Percentiles rank a stretch among this genome's conserved stretches.
phyloP scores from a whole-genome alignment of 352 stramenopile species.

The Lagenidium giganteum region DNA sequence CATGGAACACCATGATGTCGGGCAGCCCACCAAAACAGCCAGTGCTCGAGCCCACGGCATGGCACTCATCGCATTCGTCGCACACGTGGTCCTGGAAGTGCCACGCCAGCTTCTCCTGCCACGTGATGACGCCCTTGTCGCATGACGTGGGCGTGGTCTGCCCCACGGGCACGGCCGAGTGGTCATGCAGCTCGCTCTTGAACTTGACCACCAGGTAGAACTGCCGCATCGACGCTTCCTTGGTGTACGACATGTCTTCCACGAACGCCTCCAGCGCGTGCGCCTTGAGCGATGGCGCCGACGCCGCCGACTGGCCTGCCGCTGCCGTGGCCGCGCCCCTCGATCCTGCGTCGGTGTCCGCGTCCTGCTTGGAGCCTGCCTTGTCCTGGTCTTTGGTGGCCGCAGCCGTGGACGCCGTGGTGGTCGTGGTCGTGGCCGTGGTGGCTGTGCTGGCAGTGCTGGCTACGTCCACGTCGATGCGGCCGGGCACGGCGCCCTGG shows the following conservation, averaged over 20 bases:
- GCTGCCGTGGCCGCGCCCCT: not conserved
- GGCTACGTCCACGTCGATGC: slow-evolving; percentile 67
- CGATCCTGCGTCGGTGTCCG: not conserved
- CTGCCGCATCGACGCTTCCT: slow-evolving; percentile 67
- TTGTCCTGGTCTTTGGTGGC: not conserved
- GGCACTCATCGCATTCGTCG: slow-evolving; percentile 67
- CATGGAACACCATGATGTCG: slow-evolving; percentile 76
- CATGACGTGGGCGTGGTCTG: slow-evolving; percentile 65
- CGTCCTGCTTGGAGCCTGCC: not conserved
- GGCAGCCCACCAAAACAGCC: slow-evolving; percentile 71
- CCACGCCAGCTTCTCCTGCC: slow-evolving; percentile 73
- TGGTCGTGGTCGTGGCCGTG: slow-evolving; percentile 31
- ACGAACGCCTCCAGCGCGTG: slow-evolving; percentile 59
- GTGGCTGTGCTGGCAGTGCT: too few relatives aligned
- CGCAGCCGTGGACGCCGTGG: slow-evolving; percentile 9
- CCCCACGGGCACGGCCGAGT: slow-evolving; percentile 62
- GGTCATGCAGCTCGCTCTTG: slow-evolving; percentile 77
- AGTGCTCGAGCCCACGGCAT: slow-evolving; percentile 40
- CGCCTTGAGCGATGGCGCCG: slow-evolving; percentile 40
- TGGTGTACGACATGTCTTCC: slow-evolving; percentile 70
- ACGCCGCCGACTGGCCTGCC: slow-evolving; percentile 3
- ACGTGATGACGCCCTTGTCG: slow-evolving; percentile 62
- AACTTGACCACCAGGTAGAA: slow-evolving; percentile 86
- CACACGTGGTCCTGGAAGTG: slow-evolving; percentile 78
- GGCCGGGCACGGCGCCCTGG: slow-evolving; percentile 57